These are phyloP conservation scores for Quercus mongolica DNA, from an alignment of 306 rosid genomes.

Conservation along the genomic window DNA sequence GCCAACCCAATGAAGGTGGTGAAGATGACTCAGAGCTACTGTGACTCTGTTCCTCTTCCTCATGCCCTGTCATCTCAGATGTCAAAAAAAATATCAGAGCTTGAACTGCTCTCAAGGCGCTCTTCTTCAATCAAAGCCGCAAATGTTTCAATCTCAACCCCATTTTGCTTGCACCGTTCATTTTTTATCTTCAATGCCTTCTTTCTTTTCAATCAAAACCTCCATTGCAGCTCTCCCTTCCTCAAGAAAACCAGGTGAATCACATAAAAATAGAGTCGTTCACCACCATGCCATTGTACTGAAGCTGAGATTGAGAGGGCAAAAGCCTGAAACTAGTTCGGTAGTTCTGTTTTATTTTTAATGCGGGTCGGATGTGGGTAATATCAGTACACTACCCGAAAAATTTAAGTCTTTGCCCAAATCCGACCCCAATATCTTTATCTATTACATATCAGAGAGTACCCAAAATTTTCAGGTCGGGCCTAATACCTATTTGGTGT, in stretches of 20 bases:
- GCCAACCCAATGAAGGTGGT: slow-evolving; percentile 55
- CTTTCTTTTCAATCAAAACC: slow-evolving; percentile 39
- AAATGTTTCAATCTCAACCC: slow-evolving; percentile 34
- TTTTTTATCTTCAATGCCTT: slow-evolving; percentile 23
- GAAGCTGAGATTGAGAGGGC: not conserved
- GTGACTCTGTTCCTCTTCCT: slow-evolving; percentile 54
- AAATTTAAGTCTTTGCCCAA: no score
- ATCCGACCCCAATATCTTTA: no score
- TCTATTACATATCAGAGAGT: no score
- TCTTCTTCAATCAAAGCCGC: slow-evolving; percentile 51
- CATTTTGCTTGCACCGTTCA: slow-evolving; percentile 23
- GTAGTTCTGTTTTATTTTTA: no score
- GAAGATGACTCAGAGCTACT: slow-evolving; percentile 74
- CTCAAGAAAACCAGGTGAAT: slow-evolving; percentile 35
- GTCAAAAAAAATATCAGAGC: slow-evolving; percentile 62
- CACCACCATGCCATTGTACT: slow-evolving; percentile 43
- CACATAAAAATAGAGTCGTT: slow-evolving; percentile 42
- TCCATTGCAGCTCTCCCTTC: slow-evolving; percentile 44
- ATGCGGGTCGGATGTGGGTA: no score
- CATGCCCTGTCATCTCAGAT: slow-evolving; percentile 73
- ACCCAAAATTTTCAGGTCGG: no score
- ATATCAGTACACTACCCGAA: no score
- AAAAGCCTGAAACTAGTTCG: no score
- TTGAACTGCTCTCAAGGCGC: slow-evolving; percentile 67
- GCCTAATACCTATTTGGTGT: no score